Evolutionary conservation across 1,284 basidiomycete genomes (phyloP).

Genomic region (Golubevia pallescens): DNA sequence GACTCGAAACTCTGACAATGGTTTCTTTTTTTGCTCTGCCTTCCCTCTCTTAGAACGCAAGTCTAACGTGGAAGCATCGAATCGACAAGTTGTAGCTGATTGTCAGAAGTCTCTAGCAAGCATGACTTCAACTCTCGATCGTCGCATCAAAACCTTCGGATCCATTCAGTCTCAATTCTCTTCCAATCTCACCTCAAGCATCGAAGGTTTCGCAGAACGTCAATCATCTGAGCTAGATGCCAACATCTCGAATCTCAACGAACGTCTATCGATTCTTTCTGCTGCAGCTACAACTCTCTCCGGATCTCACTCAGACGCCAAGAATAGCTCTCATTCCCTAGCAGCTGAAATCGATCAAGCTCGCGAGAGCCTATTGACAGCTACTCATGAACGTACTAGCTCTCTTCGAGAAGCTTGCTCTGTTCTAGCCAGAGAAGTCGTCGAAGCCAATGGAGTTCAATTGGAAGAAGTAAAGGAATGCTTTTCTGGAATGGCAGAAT

Average conservation of each 20-base stretch:
- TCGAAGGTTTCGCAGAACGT: slow-evolving; percentile 15
- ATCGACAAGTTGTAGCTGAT: slow-evolving; percentile 22
- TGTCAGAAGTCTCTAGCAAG: slow-evolving; percentile 25
- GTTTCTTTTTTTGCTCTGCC: too few relatives aligned
- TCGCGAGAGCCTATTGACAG: slow-evolving; percentile 15
- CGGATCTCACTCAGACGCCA: slow-evolving; percentile 17
- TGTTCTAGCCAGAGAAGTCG: slow-evolving; percentile 23
- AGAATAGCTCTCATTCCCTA: slow-evolving; percentile 13
- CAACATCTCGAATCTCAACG: slow-evolving; percentile 17
- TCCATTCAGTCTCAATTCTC: slow-evolving; percentile 23
- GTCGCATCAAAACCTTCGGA: slow-evolving; percentile 21
- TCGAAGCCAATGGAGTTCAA: slow-evolving; percentile 20
- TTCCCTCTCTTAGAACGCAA: slow-evolving; percentile 23
- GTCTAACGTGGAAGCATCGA: slow-evolving; percentile 26
- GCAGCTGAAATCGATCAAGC: slow-evolving; percentile 22
- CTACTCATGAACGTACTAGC: slow-evolving; percentile 12
- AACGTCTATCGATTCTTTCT: slow-evolving; percentile 24
- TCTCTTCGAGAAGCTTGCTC: slow-evolving; percentile 24
- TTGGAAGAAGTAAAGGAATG: slow-evolving; percentile 17
- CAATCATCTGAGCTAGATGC: slow-evolving; percentile 15
- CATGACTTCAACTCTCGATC: slow-evolving; percentile 19
- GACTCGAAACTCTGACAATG: too few relatives aligned
- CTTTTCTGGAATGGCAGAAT: slow-evolving; percentile 17
- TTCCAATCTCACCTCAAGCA: slow-evolving; percentile 14
- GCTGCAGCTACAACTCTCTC: slow-evolving; percentile 19